Evolutionary conservation across 768 basidiomycete genomes (phyloP).

Genomic region (Rhodotorula diobovata): DNA sequence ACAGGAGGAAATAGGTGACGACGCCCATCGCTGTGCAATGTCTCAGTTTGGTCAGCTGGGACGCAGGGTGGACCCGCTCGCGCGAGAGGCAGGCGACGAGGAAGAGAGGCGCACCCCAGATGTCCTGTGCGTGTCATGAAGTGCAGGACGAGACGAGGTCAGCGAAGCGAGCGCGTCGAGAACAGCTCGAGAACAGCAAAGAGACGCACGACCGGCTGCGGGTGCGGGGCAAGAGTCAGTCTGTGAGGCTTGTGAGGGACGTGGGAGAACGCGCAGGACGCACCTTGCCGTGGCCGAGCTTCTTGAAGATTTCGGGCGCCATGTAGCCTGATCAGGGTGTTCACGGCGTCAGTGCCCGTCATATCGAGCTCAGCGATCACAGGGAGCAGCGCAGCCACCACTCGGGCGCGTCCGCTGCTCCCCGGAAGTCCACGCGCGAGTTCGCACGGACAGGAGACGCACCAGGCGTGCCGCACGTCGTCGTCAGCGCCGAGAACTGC

Average conservation of each 20-base stretch:
- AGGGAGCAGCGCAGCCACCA: not conserved
- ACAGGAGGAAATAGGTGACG: constrained; percentile 92
- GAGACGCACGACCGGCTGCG: constrained; percentile 9
- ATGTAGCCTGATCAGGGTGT: constrained; percentile 23
- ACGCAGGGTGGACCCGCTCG: not conserved
- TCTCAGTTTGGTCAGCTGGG: constrained; percentile 42
- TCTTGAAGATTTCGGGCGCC: constrained; percentile 56
- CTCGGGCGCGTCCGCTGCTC: too few species aligned
- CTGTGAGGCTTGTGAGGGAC: too few species aligned
- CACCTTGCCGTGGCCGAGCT: constrained; percentile 80
- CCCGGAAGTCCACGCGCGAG: too few species aligned
- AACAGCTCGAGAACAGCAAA: not conserved
- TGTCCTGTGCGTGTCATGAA: not conserved
- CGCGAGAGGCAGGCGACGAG: not conserved
- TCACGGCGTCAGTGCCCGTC: too few species aligned
- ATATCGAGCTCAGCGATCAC: not conserved
- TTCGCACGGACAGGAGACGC: not conserved
- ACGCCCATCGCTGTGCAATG: constrained; percentile 78
- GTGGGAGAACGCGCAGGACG: not conserved
- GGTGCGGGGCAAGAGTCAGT: not conserved
- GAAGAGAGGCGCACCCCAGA: not conserved
- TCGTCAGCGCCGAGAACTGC: constrained; percentile 79
- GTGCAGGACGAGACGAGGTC: not conserved
- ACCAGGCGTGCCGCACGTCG: constrained; percentile 81
- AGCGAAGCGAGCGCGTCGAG: not conserved